These are phyloP conservation scores for Scutellaria baicalensis DNA, from an alignment of 257 asterid species.

Conservation along the genomic window DNA sequence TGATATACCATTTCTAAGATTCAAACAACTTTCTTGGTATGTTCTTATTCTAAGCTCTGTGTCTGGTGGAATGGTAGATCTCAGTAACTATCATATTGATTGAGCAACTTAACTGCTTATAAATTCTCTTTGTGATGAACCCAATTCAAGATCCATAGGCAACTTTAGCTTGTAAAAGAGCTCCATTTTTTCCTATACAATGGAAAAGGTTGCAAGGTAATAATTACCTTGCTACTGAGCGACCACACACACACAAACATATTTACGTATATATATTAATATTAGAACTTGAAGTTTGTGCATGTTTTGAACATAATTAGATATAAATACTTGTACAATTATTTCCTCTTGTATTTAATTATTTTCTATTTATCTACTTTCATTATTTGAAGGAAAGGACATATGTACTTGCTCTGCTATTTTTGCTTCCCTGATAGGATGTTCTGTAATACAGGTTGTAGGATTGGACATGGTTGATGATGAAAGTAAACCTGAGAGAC, in stretches of 20 bases:
- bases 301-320: not conserved
- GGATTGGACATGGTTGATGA: conserved; percentile 97
- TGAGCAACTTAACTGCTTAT: not conserved
- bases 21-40: not conserved
- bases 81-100: not conserved
- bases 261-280: too few species aligned
- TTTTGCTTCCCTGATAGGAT: not conserved
- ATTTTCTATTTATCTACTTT: not conserved
- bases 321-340: not conserved
- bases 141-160: not conserved
- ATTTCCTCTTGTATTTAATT: not conserved
- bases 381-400: too few species aligned
- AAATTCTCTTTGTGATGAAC: not conserved
- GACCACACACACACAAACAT: not conserved
- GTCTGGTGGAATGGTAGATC: not conserved
- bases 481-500: conserved; percentile 98
- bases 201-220: not conserved
- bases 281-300: not conserved
- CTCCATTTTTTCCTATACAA: not conserved
- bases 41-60: not conserved
- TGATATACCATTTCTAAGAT: not conserved
- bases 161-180: not conserved
- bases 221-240: not conserved
- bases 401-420: not conserved
- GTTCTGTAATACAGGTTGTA: conserved; percentile 59